These are phyloP conservation scores for Peltaster fructicola DNA, from an alignment of 2,329 filamentous ascomycete species.

Conservation along the genomic window DNA sequence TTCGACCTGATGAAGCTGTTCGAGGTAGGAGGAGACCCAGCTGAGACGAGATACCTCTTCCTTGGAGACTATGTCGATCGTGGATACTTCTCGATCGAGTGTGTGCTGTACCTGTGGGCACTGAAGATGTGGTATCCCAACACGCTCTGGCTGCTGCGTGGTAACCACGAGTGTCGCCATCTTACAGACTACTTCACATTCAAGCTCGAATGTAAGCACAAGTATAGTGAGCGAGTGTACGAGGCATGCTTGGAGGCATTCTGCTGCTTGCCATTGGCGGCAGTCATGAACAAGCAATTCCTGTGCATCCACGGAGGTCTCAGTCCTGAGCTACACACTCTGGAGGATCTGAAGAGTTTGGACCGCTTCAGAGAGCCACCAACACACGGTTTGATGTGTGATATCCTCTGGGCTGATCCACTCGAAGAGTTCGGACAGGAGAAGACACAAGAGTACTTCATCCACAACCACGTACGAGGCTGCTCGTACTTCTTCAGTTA, in stretches of 20 bases:
- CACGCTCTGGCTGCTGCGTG: conserved; percentile 87
- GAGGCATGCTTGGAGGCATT: conserved; percentile 98
- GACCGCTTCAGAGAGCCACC: conserved; percentile 95
- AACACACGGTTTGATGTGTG: conserved; percentile 96
- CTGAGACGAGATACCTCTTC: conserved; percentile 93
- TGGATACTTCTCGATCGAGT: conserved; percentile 98
- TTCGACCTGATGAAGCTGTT: conserved; percentile 99
- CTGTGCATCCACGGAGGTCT: conserved; percentile 94
- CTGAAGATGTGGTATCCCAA: conserved; percentile 99
- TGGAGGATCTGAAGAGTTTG: conserved; percentile 93
- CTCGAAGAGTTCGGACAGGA: conserved; percentile 97
- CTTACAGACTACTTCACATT: conserved; percentile 99
- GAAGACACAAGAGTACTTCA: conserved; percentile 92
- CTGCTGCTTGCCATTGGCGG: conserved; percentile 79
- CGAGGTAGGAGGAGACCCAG: conserved; percentile 89
- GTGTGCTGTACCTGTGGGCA: conserved; percentile 92
- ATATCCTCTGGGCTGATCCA: conserved; percentile 96
- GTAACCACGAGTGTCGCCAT: conserved; percentile 97
- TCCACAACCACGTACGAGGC: conserved; percentile 95
- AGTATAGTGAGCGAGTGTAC: conserved; percentile 91
- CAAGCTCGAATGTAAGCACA: conserved; percentile 99
- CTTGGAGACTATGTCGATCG: conserved; percentile 95
- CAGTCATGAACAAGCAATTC: conserved; percentile 99
- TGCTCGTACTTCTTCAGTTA: conserved; percentile 99
- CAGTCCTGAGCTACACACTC: conserved; percentile 85